Evolutionary conservation across 2,329 filamentous ascomycete species (phyloP).

Genomic region (Exserohilum rostratum): DNA sequence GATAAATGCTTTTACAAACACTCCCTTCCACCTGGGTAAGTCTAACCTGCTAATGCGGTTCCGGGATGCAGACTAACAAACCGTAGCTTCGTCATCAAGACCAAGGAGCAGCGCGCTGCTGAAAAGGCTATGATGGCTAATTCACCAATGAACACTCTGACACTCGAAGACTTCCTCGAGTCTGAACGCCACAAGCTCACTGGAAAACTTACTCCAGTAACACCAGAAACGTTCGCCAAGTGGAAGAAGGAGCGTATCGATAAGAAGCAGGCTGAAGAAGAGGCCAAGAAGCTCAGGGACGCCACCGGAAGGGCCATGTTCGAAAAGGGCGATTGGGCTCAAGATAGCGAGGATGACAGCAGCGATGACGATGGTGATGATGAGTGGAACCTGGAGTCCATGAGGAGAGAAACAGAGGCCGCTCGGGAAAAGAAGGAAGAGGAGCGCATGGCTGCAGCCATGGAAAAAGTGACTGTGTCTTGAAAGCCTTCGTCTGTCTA

Average conservation of each 20-base stretch:
- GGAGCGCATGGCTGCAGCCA: constrained; percentile 59
- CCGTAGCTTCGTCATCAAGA: constrained; percentile 89
- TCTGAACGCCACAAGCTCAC: constrained; percentile 94
- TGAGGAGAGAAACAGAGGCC: constrained; percentile 84
- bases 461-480: constrained; percentile 29
- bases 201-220: constrained; percentile 90
- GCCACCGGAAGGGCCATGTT: constrained; percentile 94
- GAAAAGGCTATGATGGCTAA: constrained; percentile 98
- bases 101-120: constrained; percentile 91
- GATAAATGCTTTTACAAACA: constrained; percentile 99
- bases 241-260: constrained; percentile 95
- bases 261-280: constrained; percentile 95
- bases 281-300: constrained; percentile 89
- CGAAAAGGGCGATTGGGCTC: constrained; percentile 91
- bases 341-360: constrained; percentile 60
- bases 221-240: constrained; percentile 87
- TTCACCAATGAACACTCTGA: constrained; percentile 90
- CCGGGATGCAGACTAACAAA: constrained; percentile 13
- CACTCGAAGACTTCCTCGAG: constrained; percentile 95
- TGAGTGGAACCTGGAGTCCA: constrained; percentile 78
- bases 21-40: constrained; percentile 89
- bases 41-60: constrained; percentile 29
- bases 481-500: constrained; percentile 9
- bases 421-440: constrained; percentile 77
- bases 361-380: constrained; percentile 66